These are phyloP conservation scores for Aquilaria malaccensis DNA, from an alignment of 345 rosid species.

Conservation along the genomic window DNA sequence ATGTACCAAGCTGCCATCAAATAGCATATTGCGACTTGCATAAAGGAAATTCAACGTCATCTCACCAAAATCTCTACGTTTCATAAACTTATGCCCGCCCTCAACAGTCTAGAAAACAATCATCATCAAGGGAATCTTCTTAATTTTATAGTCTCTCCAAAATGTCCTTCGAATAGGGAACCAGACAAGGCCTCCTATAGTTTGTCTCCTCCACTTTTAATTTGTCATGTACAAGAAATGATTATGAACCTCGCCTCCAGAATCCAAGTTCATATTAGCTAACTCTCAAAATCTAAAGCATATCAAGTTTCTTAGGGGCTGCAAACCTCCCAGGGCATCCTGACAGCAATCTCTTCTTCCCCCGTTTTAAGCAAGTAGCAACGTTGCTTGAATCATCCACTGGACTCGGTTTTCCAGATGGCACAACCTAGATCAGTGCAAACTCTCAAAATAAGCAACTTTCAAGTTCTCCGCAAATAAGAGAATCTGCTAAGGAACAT, in stretches of 20 bases:
- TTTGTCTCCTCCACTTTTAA: background rate
- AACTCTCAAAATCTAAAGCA: constrained; percentile 13
- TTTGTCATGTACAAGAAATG: background rate
- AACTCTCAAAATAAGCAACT: too few species aligned
- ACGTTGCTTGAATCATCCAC: constrained; percentile 8
- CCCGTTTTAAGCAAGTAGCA: constrained; percentile 11
- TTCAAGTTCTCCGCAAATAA: too few species aligned
- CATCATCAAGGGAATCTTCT: background rate
- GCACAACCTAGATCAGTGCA: constrained; percentile 24
- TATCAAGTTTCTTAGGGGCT: constrained; percentile 6
- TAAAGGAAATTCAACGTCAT: too few species aligned
- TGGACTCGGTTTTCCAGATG: constrained; percentile 2
- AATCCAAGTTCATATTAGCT: constrained; percentile 9
- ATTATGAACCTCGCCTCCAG: background rate
- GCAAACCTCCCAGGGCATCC: constrained; percentile 11
- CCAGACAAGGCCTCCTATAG: background rate
- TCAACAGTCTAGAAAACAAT: background rate
- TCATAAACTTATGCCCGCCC: too few species aligned
- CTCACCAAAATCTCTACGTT: too few species aligned
- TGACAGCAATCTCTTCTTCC: constrained; percentile 11
- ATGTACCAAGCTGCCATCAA: too few species aligned
- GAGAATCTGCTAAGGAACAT: too few species aligned
- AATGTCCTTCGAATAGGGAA: constrained; percentile 8
- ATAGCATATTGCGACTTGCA: too few species aligned
- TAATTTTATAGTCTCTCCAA: background rate